Conservation (phyloP, 306 rosid species). For the Prunus campanulata region DNA sequence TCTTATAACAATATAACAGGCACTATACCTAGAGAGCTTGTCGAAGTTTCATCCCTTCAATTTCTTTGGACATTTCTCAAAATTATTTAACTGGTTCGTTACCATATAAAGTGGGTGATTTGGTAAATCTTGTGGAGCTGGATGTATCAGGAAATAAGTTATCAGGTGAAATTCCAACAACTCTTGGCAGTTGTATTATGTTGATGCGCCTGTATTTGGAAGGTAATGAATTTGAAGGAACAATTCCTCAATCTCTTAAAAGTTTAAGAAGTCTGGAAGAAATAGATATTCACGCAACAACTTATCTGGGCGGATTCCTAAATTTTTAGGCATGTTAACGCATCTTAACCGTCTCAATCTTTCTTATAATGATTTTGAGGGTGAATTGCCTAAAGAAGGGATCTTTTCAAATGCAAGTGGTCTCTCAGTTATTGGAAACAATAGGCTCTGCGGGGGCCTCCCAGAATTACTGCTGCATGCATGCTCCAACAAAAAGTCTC, state of each 20-base stretch:
- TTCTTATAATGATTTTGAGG: neutral
- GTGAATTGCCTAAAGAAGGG: neutral
- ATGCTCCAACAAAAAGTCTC: neutral
- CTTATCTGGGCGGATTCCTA: neutral
- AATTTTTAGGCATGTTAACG: neutral
- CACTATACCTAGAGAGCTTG: constrained; percentile 27
- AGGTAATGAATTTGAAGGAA: neutral
- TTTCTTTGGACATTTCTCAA: constrained; percentile 15
- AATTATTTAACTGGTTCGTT: constrained; percentile 25
- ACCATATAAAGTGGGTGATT: neutral
- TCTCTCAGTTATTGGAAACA: constrained; percentile 21
- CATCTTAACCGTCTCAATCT: constrained; percentile 18
- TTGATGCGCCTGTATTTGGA: neutral
- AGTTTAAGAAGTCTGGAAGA: neutral
- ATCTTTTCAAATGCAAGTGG: constrained; percentile 19
- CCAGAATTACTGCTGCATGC: constrained; percentile 15
- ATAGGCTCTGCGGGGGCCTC: constrained; percentile 32
- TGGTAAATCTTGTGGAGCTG: neutral
- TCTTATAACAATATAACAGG: constrained; percentile 24
- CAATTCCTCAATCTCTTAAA: neutral
- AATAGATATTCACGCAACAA: neutral
- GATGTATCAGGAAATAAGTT: neutral
- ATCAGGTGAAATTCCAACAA: neutral
- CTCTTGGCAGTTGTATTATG: neutral
- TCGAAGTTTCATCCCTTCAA: constrained; percentile 26